phyloP scores from a whole-genome alignment of 805 yeast genomes.

The Candida ascalaphidarum region DNA sequence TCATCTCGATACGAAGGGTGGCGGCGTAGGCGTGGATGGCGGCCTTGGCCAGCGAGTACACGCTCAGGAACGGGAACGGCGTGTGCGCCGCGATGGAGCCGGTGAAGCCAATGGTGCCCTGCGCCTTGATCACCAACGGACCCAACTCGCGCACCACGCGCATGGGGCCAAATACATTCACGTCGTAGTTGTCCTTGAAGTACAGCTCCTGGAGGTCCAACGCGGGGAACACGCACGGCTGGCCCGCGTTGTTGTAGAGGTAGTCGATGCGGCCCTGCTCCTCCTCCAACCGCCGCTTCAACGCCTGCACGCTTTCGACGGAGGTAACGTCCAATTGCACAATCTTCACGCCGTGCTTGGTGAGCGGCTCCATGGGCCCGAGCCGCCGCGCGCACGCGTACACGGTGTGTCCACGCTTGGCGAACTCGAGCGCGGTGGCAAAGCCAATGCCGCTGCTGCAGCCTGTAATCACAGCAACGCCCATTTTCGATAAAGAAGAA shows the following conservation, averaged over 20 bases:
- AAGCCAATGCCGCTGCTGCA: constrained; percentile 52
- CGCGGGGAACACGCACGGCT: constrained; percentile 65
- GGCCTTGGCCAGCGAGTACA: constrained; percentile 64
- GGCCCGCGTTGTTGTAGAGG: constrained; percentile 72
- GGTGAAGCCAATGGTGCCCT: constrained; percentile 66
- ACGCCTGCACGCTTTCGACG: constrained; percentile 34
- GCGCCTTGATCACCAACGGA: constrained; percentile 48
- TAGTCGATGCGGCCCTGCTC: constrained; percentile 47
- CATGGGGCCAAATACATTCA: constrained; percentile 65
- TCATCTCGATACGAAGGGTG: constrained; percentile 55
- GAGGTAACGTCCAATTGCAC: constrained; percentile 53
- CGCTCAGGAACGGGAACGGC: constrained; percentile 64
- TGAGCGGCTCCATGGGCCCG: constrained; percentile 48
- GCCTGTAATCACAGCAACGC: constrained; percentile 45
- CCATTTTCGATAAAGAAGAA: too few species aligned
- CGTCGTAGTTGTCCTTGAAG: constrained; percentile 44
- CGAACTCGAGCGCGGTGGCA: constrained; percentile 41
- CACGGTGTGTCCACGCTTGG: constrained; percentile 46
- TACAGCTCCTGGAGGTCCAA: constrained; percentile 53
- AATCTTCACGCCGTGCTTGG: constrained; percentile 36
- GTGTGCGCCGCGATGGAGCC: constrained; percentile 62
- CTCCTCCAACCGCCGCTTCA: constrained; percentile 35
- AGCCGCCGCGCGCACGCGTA: constrained; percentile 70
- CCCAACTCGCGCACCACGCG: constrained; percentile 52
- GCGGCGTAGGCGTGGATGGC: constrained; percentile 69